These are phyloP conservation scores for Persicaria maculosa DNA, from an alignment of 148 eudicot genomes.

Conservation along the genomic window DNA sequence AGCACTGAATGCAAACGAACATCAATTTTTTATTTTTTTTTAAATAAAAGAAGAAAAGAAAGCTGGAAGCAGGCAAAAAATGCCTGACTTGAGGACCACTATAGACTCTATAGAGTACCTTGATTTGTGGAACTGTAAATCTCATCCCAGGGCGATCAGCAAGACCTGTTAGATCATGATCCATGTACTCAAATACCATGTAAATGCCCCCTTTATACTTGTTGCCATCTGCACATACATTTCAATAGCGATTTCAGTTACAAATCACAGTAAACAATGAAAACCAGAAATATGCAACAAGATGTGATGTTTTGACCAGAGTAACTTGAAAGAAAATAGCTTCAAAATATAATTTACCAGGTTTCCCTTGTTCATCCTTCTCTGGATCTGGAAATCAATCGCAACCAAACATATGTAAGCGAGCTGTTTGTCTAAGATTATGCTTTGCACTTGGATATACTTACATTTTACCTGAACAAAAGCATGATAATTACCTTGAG, in stretches of 20 bases:
- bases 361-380: slow-evolving; percentile 43
- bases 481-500: slow-evolving; percentile 33
- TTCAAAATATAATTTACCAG: slow-evolving; percentile 26
- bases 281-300: not conserved
- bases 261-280: too few species aligned
- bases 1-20: slow-evolving; percentile 39
- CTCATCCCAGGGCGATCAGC: slow-evolving; percentile 75
- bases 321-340: not conserved
- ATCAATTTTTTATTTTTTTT: too few species aligned
- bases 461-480: too few species aligned
- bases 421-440: too few species aligned
- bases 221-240: slow-evolving; percentile 36
- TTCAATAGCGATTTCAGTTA: too few species aligned
- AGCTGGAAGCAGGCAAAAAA: not conserved
- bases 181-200: slow-evolving; percentile 94
- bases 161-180: slow-evolving; percentile 73
- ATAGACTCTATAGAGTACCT: slow-evolving; percentile 20
- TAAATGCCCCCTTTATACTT: slow-evolving; percentile 73
- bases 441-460: too few species aligned
- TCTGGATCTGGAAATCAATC: slow-evolving; percentile 35
- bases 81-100: not conserved
- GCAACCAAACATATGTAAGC: too few species aligned
- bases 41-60: too few species aligned
- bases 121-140: slow-evolving; percentile 59
- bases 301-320: too few species aligned